Conservation (phyloP, 345 rosid species). For the Chamaenerion angustifolium region DNA sequence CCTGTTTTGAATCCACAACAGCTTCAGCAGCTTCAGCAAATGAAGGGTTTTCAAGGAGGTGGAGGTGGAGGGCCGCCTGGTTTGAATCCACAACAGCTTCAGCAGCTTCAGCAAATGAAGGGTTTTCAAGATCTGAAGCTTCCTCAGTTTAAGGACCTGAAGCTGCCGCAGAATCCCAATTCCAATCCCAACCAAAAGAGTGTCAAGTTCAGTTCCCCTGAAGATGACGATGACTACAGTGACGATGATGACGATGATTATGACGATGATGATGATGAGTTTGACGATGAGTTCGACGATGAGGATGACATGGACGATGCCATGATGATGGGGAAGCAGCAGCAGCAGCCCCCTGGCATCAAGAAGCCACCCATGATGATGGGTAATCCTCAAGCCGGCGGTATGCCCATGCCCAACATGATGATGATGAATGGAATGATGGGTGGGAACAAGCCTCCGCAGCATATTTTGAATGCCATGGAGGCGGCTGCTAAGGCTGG, state of each 20-base stretch:
- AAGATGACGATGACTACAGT: conserved; percentile 35
- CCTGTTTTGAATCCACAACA: conserved; percentile 28
- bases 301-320: conserved; percentile 45
- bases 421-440: conserved; percentile 40
- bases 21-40: conserved; percentile 48
- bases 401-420: conserved; percentile 25
- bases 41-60: conserved; percentile 31
- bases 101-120: conserved; percentile 57
- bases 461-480: conserved; percentile 42
- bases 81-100: conserved; percentile 32
- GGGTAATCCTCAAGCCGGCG: conserved; percentile 6
- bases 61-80: conserved; percentile 21
- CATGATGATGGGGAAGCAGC: conserved; percentile 34
- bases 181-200: conserved; percentile 23
- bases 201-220: conserved; percentile 27
- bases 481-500: conserved; percentile 19
- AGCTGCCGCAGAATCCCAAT: conserved; percentile 36
- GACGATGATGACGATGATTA: conserved; percentile 42
- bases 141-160: conserved; percentile 48
- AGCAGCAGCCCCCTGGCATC: conserved; percentile 7
- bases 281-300: conserved; percentile 28
- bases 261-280: conserved; percentile 39
- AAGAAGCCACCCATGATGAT: background rate
- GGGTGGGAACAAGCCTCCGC: conserved; percentile 8
- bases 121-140: conserved; percentile 57